A percentile compares a stretch with the other conserved stretches of the same genome.
These are phyloP conservation scores for Crotalaria pallida DNA, from an alignment of 306 rosid species.

Conservation along the genomic window DNA sequence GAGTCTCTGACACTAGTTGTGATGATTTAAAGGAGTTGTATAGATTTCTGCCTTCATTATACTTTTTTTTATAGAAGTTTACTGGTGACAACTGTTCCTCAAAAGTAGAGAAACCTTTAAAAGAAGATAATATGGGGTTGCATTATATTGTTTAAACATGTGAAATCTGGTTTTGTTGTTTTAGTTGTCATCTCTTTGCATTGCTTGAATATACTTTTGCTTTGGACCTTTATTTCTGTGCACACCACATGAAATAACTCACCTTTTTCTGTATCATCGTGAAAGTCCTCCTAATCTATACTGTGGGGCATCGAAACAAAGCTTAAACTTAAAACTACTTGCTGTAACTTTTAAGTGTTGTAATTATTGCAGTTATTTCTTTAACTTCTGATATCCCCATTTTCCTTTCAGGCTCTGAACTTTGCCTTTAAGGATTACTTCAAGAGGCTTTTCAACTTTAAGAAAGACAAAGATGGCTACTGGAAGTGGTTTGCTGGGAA, in stretches of 20 bases:
- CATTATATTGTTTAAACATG: background rate
- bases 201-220: background rate
- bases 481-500: conserved; percentile 98
- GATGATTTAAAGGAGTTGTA: background rate
- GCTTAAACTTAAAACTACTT: background rate
- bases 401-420: conserved; percentile 62
- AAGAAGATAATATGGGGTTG: background rate
- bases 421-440: conserved; percentile 94
- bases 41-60: background rate
- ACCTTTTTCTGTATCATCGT: background rate
- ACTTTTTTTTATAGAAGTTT: background rate
- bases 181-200: background rate
- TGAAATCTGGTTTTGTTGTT: background rate
- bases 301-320: background rate
- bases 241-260: background rate
- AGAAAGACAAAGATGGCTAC: conserved; percentile 80
- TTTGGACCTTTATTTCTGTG: background rate
- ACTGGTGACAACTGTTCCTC: background rate
- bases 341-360: background rate
- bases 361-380: background rate
- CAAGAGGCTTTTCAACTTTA: conserved; percentile 84
- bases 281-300: background rate
- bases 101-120: background rate
- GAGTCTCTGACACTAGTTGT: background rate
- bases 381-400: background rate